Evolutionary conservation across 1,139 yeast species (phyloP).

Genomic region (Candida sp.): DNA sequence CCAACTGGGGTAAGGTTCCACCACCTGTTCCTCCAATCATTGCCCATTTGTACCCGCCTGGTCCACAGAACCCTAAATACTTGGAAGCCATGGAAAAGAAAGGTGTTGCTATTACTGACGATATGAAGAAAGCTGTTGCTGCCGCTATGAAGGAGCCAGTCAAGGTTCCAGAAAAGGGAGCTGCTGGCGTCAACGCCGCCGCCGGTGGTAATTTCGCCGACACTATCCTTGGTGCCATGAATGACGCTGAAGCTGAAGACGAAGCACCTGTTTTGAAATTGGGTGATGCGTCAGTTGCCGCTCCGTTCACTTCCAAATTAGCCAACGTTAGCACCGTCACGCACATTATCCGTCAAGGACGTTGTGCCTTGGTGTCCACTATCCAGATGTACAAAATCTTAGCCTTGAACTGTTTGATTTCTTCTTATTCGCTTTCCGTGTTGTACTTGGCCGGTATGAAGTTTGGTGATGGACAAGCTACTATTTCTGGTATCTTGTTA

Average conservation of each 20-base stretch:
- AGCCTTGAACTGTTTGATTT: slow-evolving; percentile 95
- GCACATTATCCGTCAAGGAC: slow-evolving; percentile 95
- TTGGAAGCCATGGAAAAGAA: slow-evolving; percentile 83
- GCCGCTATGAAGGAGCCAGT: slow-evolving; percentile 42
- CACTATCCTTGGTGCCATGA: slow-evolving; percentile 69
- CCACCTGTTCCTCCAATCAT: slow-evolving; percentile 88
- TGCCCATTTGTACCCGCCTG: slow-evolving; percentile 98
- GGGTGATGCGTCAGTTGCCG: slow-evolving; percentile 99
- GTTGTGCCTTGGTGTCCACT: slow-evolving; percentile 97
- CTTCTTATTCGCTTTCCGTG: slow-evolving; percentile 95
- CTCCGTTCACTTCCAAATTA: slow-evolving; percentile 96
- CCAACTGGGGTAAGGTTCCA: slow-evolving; percentile 79
- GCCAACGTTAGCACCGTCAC: slow-evolving; percentile 94
- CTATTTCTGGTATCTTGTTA: slow-evolving; percentile 87
- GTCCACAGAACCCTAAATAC: slow-evolving; percentile 89
- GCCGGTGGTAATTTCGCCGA: slow-evolving; percentile 63
- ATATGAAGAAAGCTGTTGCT: slow-evolving; percentile 64
- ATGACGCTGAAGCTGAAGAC: slow-evolving; percentile 72
- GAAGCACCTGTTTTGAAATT: slow-evolving; percentile 94
- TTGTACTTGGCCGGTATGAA: slow-evolving; percentile 97
- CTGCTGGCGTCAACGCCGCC: slow-evolving; percentile 25
- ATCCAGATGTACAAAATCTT: slow-evolving; percentile 98
- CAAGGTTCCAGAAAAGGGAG: slow-evolving; percentile 13
- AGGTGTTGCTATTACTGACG: slow-evolving; percentile 75
- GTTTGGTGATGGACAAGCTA: slow-evolving; percentile 97